phyloP scores from a whole-genome alignment of 2,329 filamentous ascomycete genomes.

The Venturia nashicola region DNA sequence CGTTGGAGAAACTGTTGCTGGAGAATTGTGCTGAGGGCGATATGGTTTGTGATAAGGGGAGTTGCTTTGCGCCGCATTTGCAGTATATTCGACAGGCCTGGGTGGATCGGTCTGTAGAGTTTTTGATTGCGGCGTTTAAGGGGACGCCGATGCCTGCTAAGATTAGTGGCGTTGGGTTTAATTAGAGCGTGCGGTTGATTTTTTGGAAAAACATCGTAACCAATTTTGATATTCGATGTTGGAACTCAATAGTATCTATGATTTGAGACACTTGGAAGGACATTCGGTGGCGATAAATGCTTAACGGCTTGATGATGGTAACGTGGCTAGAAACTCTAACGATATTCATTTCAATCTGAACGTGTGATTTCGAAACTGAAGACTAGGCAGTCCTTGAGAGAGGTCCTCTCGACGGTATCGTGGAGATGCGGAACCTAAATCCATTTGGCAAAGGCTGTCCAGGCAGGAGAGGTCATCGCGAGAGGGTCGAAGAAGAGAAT shows the following conservation, averaged over 20 bases:
- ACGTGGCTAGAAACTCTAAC: too few species aligned
- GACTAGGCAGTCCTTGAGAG: not conserved
- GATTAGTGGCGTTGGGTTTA: not conserved
- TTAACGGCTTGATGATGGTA: too few species aligned
- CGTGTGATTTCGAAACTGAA: too few species aligned
- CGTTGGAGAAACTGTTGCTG: not conserved
- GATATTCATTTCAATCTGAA: too few species aligned
- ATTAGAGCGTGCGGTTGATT: not conserved
- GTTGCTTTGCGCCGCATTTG: slow-evolving; percentile 4
- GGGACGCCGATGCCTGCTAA: slow-evolving; percentile 4
- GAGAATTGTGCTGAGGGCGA: slow-evolving; percentile 9
- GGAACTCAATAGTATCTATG: too few species aligned
- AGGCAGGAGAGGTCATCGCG: not conserved
- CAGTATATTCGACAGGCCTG: not conserved
- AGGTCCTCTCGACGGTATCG: not conserved
- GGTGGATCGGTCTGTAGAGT: slow-evolving; percentile 1
- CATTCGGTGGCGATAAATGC: too few species aligned
- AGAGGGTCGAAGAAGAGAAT: too few species aligned
- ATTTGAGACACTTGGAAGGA: too few species aligned
- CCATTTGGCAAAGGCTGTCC: not conserved
- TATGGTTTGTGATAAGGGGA: not conserved
- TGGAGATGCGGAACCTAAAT: not conserved
- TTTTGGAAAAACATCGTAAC: too few species aligned
- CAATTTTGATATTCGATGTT: too few species aligned
- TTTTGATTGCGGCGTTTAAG: slow-evolving; percentile 3